Evolutionary conservation across 495 filamentous ascomycete species (phyloP).

Genomic region (Tuber indicum): DNA sequence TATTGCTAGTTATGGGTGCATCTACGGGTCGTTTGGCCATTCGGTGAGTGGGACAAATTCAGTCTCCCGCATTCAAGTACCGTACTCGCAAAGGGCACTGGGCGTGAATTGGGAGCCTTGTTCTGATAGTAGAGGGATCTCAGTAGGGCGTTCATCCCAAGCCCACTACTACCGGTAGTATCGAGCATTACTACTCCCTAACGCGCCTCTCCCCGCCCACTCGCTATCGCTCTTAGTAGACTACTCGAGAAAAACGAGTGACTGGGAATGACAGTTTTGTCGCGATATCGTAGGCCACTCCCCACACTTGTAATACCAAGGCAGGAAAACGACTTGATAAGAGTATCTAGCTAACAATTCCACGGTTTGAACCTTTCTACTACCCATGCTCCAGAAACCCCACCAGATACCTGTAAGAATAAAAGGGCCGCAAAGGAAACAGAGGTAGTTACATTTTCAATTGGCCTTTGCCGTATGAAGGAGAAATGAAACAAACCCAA

Average conservation of each 20-base stretch:
- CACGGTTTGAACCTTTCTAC: not conserved
- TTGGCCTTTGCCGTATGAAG: not conserved
- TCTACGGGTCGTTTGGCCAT: not conserved
- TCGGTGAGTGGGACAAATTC: not conserved
- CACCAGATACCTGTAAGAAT: not conserved
- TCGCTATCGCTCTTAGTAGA: not conserved
- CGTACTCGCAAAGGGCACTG: not conserved
- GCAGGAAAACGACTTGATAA: not conserved
- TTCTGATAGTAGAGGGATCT: not conserved
- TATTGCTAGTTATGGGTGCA: not conserved
- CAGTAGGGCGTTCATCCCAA: not conserved
- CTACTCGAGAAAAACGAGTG: not conserved
- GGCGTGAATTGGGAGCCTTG: not conserved
- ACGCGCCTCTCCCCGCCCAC: not conserved
- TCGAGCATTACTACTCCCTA: not conserved
- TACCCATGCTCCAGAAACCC: not conserved
- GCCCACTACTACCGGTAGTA: not conserved
- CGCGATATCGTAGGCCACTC: not conserved
- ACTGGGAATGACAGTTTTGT: not conserved
- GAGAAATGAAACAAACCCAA: conserved; percentile 2
- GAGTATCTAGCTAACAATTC: not conserved
- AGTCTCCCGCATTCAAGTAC: not conserved
- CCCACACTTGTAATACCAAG: not conserved
- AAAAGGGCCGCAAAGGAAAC: not conserved
- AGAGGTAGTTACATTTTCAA: not conserved